A percentile compares a stretch with the other conserved stretches of the same genome.
Conservation (phyloP, 768 basidiomycete species). For the Tremella fuciformis region DNA sequence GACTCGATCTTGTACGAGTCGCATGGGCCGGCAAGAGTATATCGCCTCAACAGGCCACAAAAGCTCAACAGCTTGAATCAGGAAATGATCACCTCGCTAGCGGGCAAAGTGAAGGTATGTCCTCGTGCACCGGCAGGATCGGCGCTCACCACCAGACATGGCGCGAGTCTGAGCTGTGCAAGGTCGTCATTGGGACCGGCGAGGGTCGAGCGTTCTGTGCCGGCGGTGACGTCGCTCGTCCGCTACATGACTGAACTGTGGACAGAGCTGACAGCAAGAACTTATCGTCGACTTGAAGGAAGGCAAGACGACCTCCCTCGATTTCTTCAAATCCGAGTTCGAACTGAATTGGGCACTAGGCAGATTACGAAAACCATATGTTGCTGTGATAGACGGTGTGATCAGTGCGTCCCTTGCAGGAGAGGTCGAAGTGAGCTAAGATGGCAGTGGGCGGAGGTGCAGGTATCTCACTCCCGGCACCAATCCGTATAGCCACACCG, state of each 20-base stretch:
- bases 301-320: conserved; percentile 53
- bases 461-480: conserved; percentile 76
- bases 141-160: conserved; percentile 30
- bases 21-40: conserved; percentile 56
- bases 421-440: conserved; percentile 9
- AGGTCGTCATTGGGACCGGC: conserved; percentile 45
- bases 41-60: conserved; percentile 71
- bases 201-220: conserved; percentile 79
- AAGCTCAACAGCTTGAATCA: conserved; percentile 80
- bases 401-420: conserved; percentile 64
- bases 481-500: conserved; percentile 90
- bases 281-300: conserved; percentile 38
- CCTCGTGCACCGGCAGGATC: not conserved
- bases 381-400: conserved; percentile 83
- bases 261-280: conserved; percentile 20
- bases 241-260: conserved; percentile 38
- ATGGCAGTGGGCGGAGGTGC: conserved; percentile 88
- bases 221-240: conserved; percentile 89
- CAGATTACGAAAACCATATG: conserved; percentile 79
- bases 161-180: conserved; percentile 39
- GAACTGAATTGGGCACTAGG: conserved; percentile 49
- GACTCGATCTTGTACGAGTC: conserved; percentile 2
- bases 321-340: conserved; percentile 84
- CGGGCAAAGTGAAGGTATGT: conserved; percentile 71
- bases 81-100: conserved; percentile 70